These are phyloP conservation scores for Acephala macrosclerotiorum DNA, from an alignment of 2,329 filamentous ascomycete genomes.

Conservation along the genomic window DNA sequence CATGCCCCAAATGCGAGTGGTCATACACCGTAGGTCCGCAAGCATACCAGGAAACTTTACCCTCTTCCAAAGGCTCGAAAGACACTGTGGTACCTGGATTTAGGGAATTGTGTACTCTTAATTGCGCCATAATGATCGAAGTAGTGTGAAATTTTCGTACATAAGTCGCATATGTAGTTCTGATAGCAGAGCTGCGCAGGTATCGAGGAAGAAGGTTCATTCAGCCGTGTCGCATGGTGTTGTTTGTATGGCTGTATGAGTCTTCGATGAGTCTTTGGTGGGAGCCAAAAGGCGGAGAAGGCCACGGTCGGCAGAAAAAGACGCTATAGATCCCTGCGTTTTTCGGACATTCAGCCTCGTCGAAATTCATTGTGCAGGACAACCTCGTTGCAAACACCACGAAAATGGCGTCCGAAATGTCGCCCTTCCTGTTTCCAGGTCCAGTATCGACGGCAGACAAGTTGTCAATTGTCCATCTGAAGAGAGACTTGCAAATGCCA, in stretches of 20 bases:
- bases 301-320: constrained; percentile 9
- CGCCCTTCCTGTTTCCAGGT: constrained; percentile 82
- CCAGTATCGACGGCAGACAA: constrained; percentile 65
- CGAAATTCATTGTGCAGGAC: no score
- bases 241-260: not conserved
- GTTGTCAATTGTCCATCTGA: constrained; percentile 86
- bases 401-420: constrained; percentile 50
- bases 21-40: constrained; percentile 77
- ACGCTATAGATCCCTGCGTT: constrained; percentile 3
- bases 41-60: constrained; percentile 67
- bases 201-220: constrained; percentile 30
- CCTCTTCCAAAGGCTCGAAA: constrained; percentile 40
- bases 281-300: constrained; percentile 13
- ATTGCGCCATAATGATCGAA: constrained; percentile 35
- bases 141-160: constrained; percentile 24
- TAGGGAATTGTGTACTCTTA: constrained; percentile 44
- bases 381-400: not conserved
- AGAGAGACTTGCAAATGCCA: constrained; percentile 84
- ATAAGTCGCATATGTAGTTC: constrained; percentile 20
- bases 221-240: constrained; percentile 19
- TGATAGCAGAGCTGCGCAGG: constrained; percentile 24
- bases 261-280: constrained; percentile 1
- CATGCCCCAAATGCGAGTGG: constrained; percentile 72
- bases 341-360: no score
- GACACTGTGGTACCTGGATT: constrained; percentile 41